Base-by-base conservation (phyloP, 2,329 filamentous ascomycete genomes). In the Curvularia verruculosa region DNA sequence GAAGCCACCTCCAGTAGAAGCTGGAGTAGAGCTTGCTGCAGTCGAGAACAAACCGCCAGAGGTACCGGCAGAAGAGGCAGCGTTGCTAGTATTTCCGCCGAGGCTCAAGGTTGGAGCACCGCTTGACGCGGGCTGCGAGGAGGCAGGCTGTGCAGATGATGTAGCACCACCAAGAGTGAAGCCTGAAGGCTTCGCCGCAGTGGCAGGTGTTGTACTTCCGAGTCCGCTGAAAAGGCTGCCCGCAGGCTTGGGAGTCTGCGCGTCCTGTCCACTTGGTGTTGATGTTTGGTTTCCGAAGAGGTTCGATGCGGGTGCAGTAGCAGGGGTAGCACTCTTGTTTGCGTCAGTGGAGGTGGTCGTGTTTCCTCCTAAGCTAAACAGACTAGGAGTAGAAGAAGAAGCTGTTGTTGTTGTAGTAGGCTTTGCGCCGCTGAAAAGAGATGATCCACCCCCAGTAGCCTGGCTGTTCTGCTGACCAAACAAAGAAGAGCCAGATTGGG, bases 221-320 rank as follows among this genome's bases (percentile, higher is more conserved):
- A 70, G 49, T 21, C 57, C 59, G 18, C 60, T 61, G 40, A 75
- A 74, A 44, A 71, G 64, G 26, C 67, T 61, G 24, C 55, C 55
- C 29, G 55, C 51, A 39, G 72, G 62, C 57, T 75, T 74, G 36
- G 72, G 60, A 23, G 73, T 67, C 71, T 77, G 68, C 58, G 69
- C 51, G 45, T 61, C 59, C 68, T 69, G 54, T 63, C 72, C 59
- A 74, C 74, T 26, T 75, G 65, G 44, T 60, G 65, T 53, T 58
- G 68, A 56, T 56, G 68, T 48, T 63, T 65, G 53, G 63, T 52
- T 59, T 37, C 69, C 64, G 54, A 72, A 72, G 6, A 70, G 57
- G 34, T 49, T 59, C 18, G 57, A 50, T 5, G 63, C 49, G 8
- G 67, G 52, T 18, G 74, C 56, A 21, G 70, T 61, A 19, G 67